Evolutionary conservation across 257 asterid species (phyloP), one percentile per base, ranked within the genome.

Genomic region (Nicotiana otophora): DNA sequence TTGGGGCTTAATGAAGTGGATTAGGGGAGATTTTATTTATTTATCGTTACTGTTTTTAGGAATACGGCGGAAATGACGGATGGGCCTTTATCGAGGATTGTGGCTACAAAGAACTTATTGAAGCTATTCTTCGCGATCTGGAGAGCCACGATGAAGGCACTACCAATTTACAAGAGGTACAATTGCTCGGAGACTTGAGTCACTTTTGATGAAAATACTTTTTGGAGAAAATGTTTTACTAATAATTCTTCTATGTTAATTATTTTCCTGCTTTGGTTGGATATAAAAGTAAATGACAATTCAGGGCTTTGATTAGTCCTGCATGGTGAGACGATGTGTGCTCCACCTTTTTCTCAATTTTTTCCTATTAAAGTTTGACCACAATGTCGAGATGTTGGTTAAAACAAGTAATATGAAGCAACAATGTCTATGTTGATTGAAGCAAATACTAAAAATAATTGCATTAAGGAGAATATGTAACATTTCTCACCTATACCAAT

Each of bases 61-160:
- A 7, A 46, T 87, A 85, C 48, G 48, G 48, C 15, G 83, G 85
- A 39, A 77, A 82, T 19, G 81, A 84, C 3, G 86, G 80, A 5
- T 87, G 90, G 88, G 55, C 17, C 33, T 87, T 87, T 83, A 81
- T 85, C 17, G 88, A 87, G 83, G 82, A 67, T 7, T 53, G 34
- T 17, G 46, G 55, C 10, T 85, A 85, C 30, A 61, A n/a, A 23
- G 87, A 58, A 61, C 84, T 87, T 3, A 15, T 87, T 20, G 88
- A 87, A 2, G 86, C 86, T 12, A 51, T 87, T 51, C 48, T 87
- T 82, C 84, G 85, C 68, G 54, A 69, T 60, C 75, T 64, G 9
- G 78, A 55, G 16, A 53, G 57, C 57, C 11, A 12, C 14, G 16
- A 53, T 53, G 19, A 53, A 53, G 19, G 5, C 19, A 53, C 57